phyloP scores from a whole-genome alignment of 139 green algal species.

The Chlamydomonas sp. region DNA sequence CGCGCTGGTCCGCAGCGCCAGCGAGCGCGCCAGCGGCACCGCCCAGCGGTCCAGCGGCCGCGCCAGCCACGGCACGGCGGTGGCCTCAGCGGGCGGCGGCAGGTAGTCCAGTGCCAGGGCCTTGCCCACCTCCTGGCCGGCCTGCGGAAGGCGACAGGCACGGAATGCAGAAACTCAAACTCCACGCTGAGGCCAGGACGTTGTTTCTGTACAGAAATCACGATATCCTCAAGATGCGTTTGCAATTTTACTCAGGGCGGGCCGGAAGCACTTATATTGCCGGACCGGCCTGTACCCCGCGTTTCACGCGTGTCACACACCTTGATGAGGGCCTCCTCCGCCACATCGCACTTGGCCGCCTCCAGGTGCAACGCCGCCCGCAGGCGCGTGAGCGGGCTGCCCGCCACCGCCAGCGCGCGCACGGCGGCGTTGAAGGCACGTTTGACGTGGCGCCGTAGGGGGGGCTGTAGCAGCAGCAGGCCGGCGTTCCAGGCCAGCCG shows the following conservation, averaged over 20 bases:
- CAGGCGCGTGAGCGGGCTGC: constrained; percentile 57
- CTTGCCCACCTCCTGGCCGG: constrained; percentile 59
- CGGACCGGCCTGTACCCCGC: too few species aligned
- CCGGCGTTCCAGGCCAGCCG: constrained; percentile 71
- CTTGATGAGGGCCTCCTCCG: constrained; percentile 67
- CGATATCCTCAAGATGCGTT: background rate
- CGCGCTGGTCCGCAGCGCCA: constrained; percentile 43
- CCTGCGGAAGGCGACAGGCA: constrained; percentile 37
- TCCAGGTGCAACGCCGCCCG: constrained; percentile 70
- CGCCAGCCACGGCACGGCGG: constrained; percentile 48
- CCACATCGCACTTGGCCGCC: constrained; percentile 65
- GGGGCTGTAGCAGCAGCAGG: constrained; percentile 67
- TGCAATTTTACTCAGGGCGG: background rate
- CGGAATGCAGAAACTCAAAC: too few species aligned
- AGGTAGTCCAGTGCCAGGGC: constrained; percentile 69
- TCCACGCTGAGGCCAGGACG: too few species aligned
- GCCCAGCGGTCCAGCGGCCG: constrained; percentile 62
- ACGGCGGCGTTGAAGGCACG: constrained; percentile 62
- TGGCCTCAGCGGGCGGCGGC: constrained; percentile 41
- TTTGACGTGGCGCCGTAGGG: constrained; percentile 50
- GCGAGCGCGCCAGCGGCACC: constrained; percentile 42
- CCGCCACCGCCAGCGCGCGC: constrained; percentile 60
- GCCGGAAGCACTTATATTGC: too few species aligned
- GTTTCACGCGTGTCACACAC: constrained; percentile 10
- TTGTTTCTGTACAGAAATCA: too few species aligned